Base-by-base conservation (phyloP, 441 rosid genomes). In the Pelargonium fulgidum region DNA sequence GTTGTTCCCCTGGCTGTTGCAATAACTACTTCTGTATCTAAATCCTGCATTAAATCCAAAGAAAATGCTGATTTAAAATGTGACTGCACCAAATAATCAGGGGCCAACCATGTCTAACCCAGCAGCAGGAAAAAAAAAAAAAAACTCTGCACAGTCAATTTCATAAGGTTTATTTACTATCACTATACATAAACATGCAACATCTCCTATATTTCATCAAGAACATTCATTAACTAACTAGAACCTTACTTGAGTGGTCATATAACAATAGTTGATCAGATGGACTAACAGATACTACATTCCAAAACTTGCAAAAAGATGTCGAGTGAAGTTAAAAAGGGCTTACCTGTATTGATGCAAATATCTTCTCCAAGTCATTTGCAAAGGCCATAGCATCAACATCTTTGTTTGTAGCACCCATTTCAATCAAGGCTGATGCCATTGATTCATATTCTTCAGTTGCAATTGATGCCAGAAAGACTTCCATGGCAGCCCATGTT, bases 401-500 rank as follows among this genome's bases (percentile, higher is more conserved):
- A 82, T 92, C 85, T 79, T 80, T 85, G 84, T 85, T 84, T 70
- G 99, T 92, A 70, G 99, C 98, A 3, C 99, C 99, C 97, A 94
- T 91, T 80, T 91, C 92, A 84, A 83, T 87, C 83, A 91, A 85
- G 70, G 99, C 89, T 67, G 96, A 88, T 66, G 99, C 94, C 99
- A 94, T 94, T 62, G 93, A 82, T 71, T 86, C 90, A 6, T 94
- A 94, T 68, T 90, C 97, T 80, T 86, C 90, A 41, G 89, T 78
- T 77, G 96, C 85, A 73, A 94, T 85, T 36, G 99, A 91, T 68
- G 86, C 74, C 76, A 94, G 81, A 80, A 94, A 94, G 70, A 84
- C 87, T 71, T 94, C 97, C 94, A 94, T 90, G 19, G 99, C 99
- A 62, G 77, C 86, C 99, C 99, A 94, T 65, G 97, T 94, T 81